Conservation (phyloP, 371 early-diverging fungal genomes). For the Cokeromyces recurvatus region DNA sequence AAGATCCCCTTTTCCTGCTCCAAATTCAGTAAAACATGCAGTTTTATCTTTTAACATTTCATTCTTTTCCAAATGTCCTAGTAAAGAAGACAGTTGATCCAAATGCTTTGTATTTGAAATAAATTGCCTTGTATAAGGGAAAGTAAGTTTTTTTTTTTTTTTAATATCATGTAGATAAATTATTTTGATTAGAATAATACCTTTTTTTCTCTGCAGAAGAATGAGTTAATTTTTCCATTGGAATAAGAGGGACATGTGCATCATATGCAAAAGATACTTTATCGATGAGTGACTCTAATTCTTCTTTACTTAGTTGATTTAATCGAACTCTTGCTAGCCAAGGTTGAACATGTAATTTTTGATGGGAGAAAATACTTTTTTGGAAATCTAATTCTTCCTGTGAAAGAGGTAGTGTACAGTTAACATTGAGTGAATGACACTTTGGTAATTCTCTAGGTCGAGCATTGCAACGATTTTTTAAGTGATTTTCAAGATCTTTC, state of each 20-base stretch:
- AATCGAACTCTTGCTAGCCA: constrained; percentile 48
- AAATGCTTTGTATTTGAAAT: constrained; percentile 58
- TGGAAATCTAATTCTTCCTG: constrained; percentile 43
- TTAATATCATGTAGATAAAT: too few relatives aligned
- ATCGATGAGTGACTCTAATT: constrained; percentile 40
- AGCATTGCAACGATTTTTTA: constrained; percentile 63
- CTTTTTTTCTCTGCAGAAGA: constrained; percentile 43
- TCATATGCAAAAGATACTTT: constrained; percentile 42
- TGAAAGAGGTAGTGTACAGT: constrained; percentile 49
- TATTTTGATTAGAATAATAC: too few relatives aligned
- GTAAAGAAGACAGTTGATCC: constrained; percentile 73
- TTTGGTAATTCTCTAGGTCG: constrained; percentile 51
- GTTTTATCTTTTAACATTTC: constrained; percentile 55
- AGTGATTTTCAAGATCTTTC: constrained; percentile 62
- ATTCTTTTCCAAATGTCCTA: constrained; percentile 69
- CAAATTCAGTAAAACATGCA: constrained; percentile 76
- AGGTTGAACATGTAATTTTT: constrained; percentile 37
- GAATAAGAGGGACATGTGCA: constrained; percentile 38
- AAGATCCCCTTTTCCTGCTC: constrained; percentile 75
- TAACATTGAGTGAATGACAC: constrained; percentile 51
- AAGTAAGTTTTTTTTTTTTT: neutral
- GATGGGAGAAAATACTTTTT: constrained; percentile 36
- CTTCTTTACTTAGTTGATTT: constrained; percentile 28
- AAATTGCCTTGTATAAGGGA: constrained; percentile 17
- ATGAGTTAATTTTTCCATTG: constrained; percentile 41